Evolutionary conservation across 2,329 filamentous ascomycete species (phyloP).

Genomic region (Myriosclerotinia curreyana): DNA sequence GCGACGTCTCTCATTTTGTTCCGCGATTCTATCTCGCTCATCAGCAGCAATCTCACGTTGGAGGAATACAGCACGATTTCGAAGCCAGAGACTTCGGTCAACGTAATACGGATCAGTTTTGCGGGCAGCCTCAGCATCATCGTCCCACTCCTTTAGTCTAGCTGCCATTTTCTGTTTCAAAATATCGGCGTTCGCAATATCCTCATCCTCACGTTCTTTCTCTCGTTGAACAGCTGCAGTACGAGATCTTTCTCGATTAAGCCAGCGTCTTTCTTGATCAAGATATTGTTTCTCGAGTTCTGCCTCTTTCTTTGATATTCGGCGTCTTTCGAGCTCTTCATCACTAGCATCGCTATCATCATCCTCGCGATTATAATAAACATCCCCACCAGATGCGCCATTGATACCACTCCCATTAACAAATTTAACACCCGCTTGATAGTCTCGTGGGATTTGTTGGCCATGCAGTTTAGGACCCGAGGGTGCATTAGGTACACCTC

Average conservation of each 20-base stretch:
- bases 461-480: slow-evolving; percentile 64
- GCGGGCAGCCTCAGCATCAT: slow-evolving; percentile 73
- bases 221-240: slow-evolving; percentile 85
- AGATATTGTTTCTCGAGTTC: slow-evolving; percentile 79
- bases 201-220: slow-evolving; percentile 72
- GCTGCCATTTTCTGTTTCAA: slow-evolving; percentile 66
- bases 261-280: slow-evolving; percentile 86
- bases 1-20: slow-evolving; percentile 70
- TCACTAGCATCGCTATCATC: slow-evolving; percentile 88
- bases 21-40: slow-evolving; percentile 75
- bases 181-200: slow-evolving; percentile 62
- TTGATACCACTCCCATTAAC: slow-evolving; percentile 74
- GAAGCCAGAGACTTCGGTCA: slow-evolving; percentile 79
- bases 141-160: slow-evolving; percentile 78
- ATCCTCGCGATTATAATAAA: slow-evolving; percentile 64
- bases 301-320: slow-evolving; percentile 65
- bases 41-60: slow-evolving; percentile 73
- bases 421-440: slow-evolving; percentile 76
- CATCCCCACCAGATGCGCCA: slow-evolving; percentile 46
- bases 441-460: slow-evolving; percentile 64
- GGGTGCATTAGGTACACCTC: slow-evolving; percentile 70
- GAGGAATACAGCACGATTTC: slow-evolving; percentile 72
- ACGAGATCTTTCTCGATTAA: slow-evolving; percentile 80
- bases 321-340: slow-evolving; percentile 74
- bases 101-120: slow-evolving; percentile 81